Conservation (phyloP, 2,329 filamentous ascomycete genomes). For the Botrytis squamosa region DNA sequence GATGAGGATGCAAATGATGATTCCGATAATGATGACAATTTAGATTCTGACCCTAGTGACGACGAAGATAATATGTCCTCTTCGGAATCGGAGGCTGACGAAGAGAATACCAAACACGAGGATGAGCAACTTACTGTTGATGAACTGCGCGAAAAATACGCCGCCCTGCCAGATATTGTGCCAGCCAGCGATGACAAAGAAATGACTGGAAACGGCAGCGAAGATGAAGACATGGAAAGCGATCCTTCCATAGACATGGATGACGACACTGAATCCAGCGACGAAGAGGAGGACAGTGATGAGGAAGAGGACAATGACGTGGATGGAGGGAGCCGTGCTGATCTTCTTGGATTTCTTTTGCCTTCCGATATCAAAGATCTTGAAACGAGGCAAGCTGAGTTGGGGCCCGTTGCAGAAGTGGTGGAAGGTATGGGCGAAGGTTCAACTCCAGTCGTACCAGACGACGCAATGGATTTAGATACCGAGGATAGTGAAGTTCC, state of each 20-base stretch:
- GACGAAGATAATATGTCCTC: conserved; percentile 61
- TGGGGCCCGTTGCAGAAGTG: conserved; percentile 21
- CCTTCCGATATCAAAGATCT: conserved; percentile 40
- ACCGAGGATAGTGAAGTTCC: conserved; percentile 37
- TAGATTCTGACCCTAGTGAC: conserved; percentile 40
- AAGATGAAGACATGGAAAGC: conserved; percentile 33
- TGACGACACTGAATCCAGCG: conserved; percentile 48
- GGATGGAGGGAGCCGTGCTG: conserved; percentile 41
- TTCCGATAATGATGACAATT: conserved; percentile 40
- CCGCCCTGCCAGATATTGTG: conserved; percentile 53
- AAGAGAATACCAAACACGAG: conserved; percentile 48
- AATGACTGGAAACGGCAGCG: conserved; percentile 33
- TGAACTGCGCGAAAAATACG: conserved; percentile 67
- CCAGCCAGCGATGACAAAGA: conserved; percentile 38
- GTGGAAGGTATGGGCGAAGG: conserved; percentile 14
- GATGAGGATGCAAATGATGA: conserved; percentile 34
- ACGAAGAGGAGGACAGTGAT: conserved; percentile 62
- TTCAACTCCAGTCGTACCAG: not conserved
- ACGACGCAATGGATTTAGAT: conserved; percentile 20
- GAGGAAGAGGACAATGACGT: conserved; percentile 43
- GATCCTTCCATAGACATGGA: conserved; percentile 30
- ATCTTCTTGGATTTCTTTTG: conserved; percentile 38
- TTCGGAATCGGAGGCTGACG: conserved; percentile 59
- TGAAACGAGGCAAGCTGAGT: conserved; percentile 30
- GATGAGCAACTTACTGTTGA: conserved; percentile 69